Evolutionary conservation across 192 early-diverging fungal species (phyloP), one percentile per base, ranked within the genome.

Genomic region (Chytriomyces sp.): DNA sequence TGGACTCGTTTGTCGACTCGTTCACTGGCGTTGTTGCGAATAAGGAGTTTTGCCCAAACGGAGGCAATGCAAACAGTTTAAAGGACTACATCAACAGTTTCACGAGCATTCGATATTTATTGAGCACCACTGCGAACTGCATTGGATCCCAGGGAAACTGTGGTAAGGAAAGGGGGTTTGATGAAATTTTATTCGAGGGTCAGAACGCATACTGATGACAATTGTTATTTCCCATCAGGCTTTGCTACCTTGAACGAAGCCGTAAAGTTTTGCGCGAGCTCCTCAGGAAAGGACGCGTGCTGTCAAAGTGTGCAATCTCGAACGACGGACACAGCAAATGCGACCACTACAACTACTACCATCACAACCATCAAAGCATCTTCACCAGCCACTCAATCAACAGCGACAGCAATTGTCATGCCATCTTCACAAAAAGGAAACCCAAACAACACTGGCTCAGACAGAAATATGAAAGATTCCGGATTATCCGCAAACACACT

Each of bases 1-100:
- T 73, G 24, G n/a, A 20, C 16, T 57, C 72, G 16, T 73, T 62
- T 45, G 61, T 63, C 26, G 28, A 18, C 59, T 61, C 50, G 23
- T 63, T 62, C 72, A 43, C 47, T 61, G 61, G 26, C 45, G 45
- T 73, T 23, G 8, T 35, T 10, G 43, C 57, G 1, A 62, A 61
- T 61, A 16, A 47, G 50, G 11, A 13, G 2, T 13, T 59, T 18
- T 71, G 50, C 16, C 48, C 57, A 7, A 44, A 35, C 72, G 65
- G 24, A 20, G 65, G 11, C 11, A 45, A 28, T 44, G 45, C 8
- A 16, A 45, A 20, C 65, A 45, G 43, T 11, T 20, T 57, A 1
- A 20, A 57, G 13, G 53, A 11, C 13, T 20, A 18, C 53, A 20
- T 18, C 11, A 57, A 20, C 20, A 57, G 13, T 57, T 57, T 57